Percentiles rank a stretch among this genome's conserved stretches.
Evolutionary conservation across 179 eudicot species (phyloP).

Genomic region (Drosera spatulata): DNA sequence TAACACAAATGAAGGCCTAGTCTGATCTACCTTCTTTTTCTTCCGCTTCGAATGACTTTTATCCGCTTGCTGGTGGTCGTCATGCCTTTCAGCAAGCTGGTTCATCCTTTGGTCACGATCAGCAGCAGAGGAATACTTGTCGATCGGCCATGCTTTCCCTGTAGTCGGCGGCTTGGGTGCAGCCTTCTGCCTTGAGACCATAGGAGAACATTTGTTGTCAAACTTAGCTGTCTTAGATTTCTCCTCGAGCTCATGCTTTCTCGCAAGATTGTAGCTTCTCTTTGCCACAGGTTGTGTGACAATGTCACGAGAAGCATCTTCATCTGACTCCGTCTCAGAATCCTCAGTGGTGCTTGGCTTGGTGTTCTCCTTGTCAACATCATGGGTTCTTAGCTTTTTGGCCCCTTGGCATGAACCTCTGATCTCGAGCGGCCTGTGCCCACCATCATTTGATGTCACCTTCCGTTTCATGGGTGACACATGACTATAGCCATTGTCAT

Average conservation of each 20-base stretch:
- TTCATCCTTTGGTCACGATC: neutral
- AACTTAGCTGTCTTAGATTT: slow-evolving; percentile 14
- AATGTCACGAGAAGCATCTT: slow-evolving; percentile 13
- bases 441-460: too few species aligned
- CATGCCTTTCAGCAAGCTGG: slow-evolving; percentile 6
- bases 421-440: too few species aligned
- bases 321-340: slow-evolving; percentile 20
- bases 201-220: neutral
- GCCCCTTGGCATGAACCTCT: too few species aligned
- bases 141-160: slow-evolving; percentile 9
- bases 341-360: too few species aligned
- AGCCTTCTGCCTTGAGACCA: slow-evolving; percentile 6
- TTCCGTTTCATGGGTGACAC: too few species aligned
- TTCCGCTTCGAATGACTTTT: slow-evolving; percentile 11
- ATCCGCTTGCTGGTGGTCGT: slow-evolving; percentile 8
- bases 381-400: too few species aligned
- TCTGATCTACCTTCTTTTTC: slow-evolving; percentile 11
- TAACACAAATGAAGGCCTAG: slow-evolving; percentile 1
- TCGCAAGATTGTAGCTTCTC: slow-evolving; percentile 7
- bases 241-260: slow-evolving; percentile 12
- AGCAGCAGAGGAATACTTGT: slow-evolving; percentile 6
- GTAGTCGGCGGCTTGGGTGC: slow-evolving; percentile 10
- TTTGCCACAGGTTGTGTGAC: slow-evolving; percentile 8
- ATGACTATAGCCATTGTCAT: too few species aligned
- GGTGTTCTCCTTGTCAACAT: too few species aligned